phyloP scores from a whole-genome alignment of 805 yeast species.

The Myxozyma nipponensis region DNA sequence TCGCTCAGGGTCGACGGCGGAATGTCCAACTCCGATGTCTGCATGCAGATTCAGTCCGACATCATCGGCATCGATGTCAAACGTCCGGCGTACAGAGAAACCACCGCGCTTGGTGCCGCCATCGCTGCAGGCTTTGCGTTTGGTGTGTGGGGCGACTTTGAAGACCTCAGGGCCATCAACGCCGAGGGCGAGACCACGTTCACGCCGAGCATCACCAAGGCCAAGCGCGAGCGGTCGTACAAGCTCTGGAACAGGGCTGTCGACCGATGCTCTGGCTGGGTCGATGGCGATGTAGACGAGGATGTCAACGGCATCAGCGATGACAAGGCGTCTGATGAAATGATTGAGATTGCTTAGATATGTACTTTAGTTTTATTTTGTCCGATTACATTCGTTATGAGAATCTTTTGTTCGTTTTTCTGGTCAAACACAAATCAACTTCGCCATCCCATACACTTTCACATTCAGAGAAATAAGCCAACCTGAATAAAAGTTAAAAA shows the following conservation, averaged over 20 bases:
- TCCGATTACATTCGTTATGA: too few relatives aligned
- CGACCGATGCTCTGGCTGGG: slow-evolving; percentile 78
- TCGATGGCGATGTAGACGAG: slow-evolving; percentile 35
- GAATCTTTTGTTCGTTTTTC: neutral
- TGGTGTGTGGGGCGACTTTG: slow-evolving; percentile 67
- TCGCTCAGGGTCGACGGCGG: slow-evolving; percentile 82
- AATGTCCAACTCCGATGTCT: slow-evolving; percentile 84
- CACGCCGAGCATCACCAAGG: slow-evolving; percentile 35
- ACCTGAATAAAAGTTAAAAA: too few relatives aligned
- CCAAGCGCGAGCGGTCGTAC: slow-evolving; percentile 61
- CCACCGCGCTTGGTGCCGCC: slow-evolving; percentile 95
- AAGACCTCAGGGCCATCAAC: slow-evolving; percentile 50
- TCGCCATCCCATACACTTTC: too few relatives aligned
- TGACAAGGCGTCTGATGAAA: slow-evolving; percentile 15
- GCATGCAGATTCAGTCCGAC: slow-evolving; percentile 91
- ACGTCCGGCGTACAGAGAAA: slow-evolving; percentile 78
- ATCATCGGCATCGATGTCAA: slow-evolving; percentile 81
- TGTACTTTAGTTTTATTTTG: neutral
- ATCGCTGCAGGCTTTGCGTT: slow-evolving; percentile 87
- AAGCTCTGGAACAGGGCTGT: slow-evolving; percentile 82
- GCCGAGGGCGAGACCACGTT: slow-evolving; percentile 34
- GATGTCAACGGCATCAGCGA: slow-evolving; percentile 10
- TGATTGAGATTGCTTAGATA: neutral
- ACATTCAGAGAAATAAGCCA: too few relatives aligned
- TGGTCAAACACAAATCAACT: neutral